These are phyloP conservation scores for Populus hybrid DNA, from an alignment of 441 rosid species.

Conservation along the genomic window DNA sequence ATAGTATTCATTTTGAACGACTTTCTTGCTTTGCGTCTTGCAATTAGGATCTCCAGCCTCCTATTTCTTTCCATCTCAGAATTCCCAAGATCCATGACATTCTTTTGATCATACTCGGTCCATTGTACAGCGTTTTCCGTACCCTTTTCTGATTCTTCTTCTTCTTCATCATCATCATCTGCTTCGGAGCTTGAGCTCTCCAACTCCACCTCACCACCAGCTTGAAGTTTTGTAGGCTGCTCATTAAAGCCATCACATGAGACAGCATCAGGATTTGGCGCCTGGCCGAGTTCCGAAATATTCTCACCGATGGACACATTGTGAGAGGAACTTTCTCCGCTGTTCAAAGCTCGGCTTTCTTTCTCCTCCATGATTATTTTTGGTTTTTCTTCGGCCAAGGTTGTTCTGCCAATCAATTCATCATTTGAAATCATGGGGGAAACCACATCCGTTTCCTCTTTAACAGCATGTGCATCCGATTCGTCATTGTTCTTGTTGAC, in stretches of 20 bases:
- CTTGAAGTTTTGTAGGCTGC: conserved; percentile 18
- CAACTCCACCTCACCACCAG: conserved; percentile 30
- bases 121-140: conserved; percentile 51
- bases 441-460: conserved; percentile 23
- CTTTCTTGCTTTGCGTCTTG: conserved; percentile 66
- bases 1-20: conserved; percentile 34
- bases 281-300: conserved; percentile 10
- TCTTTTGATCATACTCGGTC: conserved; percentile 85
- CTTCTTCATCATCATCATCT: conserved; percentile 20
- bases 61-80: conserved; percentile 79
- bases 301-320: conserved; percentile 19
- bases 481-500: conserved; percentile 28
- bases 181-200: conserved; percentile 48
- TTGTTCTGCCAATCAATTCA: conserved; percentile 22
- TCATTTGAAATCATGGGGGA: conserved; percentile 21
- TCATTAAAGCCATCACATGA: conserved; percentile 1
- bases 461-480: conserved; percentile 28
- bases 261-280: conserved; percentile 12
- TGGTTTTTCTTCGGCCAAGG: conserved; percentile 29
- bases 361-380: conserved; percentile 2
- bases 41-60: conserved; percentile 70
- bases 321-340: conserved; percentile 11
- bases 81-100: conserved; percentile 77
- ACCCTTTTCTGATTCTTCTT: conserved; percentile 23
- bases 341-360: background rate